Evolutionary conservation across 306 rosid genomes (phyloP).

Genomic region (Pyrus bretschneideri): DNA sequence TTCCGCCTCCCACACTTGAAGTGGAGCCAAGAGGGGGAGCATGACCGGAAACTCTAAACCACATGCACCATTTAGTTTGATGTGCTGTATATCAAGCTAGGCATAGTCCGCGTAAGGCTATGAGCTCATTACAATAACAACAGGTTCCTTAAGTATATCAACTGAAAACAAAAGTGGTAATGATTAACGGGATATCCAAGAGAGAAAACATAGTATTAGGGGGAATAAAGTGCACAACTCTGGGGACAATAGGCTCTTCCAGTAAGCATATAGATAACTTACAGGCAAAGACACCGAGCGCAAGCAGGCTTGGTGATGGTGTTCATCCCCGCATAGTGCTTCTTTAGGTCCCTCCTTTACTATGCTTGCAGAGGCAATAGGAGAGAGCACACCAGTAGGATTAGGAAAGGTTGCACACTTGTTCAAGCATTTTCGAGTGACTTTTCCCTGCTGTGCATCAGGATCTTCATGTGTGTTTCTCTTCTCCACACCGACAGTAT

Average conservation of each 20-base stretch:
- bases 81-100: background rate
- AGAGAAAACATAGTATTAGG: background rate
- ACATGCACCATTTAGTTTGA: background rate
- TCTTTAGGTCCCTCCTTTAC: conserved; percentile 32
- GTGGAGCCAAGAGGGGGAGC: background rate
- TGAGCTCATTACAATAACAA: background rate
- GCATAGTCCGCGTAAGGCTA: background rate
- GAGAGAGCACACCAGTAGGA: conserved; percentile 20
- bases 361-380: conserved; percentile 24
- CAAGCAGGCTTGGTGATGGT: conserved; percentile 23
- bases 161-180: background rate
- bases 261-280: conserved; percentile 15
- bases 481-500: conserved; percentile 10
- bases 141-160: background rate
- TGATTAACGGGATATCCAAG: background rate
- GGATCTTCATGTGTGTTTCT: background rate
- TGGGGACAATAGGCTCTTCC: background rate
- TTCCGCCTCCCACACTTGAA: background rate
- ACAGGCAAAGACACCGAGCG: conserved; percentile 46
- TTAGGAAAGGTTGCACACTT: conserved; percentile 38
- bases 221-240: background rate
- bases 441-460: conserved; percentile 6
- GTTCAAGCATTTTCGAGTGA: conserved; percentile 20
- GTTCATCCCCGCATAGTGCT: conserved; percentile 20
- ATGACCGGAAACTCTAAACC: background rate